A percentile compares a stretch with the other conserved stretches of the same genome.
Evolutionary conservation across 1,284 basidiomycete genomes (phyloP).

Genomic region (Sanghuangporus sanghuang): DNA sequence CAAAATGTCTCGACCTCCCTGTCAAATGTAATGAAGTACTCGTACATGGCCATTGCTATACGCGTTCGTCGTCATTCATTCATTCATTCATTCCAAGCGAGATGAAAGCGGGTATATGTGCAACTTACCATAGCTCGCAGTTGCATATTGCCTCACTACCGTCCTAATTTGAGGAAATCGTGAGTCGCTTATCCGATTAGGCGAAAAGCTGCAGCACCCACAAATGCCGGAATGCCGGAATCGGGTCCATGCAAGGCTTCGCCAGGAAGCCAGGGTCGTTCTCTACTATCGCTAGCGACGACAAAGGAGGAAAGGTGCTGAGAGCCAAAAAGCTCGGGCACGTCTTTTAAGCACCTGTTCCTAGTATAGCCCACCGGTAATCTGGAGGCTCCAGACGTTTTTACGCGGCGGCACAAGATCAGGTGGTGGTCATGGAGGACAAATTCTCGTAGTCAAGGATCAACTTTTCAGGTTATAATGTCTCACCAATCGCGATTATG

Average conservation of each 20-base stretch:
- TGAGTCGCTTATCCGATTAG: background rate
- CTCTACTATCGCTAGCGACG: too few relatives aligned
- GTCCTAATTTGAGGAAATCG: background rate
- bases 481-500: background rate
- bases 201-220: background rate
- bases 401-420: background rate
- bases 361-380: background rate
- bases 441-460: too few relatives aligned
- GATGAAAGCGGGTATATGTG: too few relatives aligned
- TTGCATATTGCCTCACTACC: slow-evolving; percentile 8
- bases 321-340: background rate
- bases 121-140: slow-evolving; percentile 8
- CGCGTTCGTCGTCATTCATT: background rate
- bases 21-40: slow-evolving; percentile 15
- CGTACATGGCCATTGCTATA: slow-evolving; percentile 12
- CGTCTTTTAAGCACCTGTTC: background rate
- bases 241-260: background rate
- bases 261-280: background rate
- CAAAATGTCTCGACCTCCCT: slow-evolving; percentile 13
- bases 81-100: background rate
- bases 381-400: too few relatives aligned
- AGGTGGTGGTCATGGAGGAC: background rate
- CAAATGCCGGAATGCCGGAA: background rate
- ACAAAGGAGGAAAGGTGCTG: background rate
- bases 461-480: too few relatives aligned